Percentiles rank a stretch among this genome's conserved stretches.
Evolutionary conservation across 805 yeast species (phyloP).

Genomic region (Kodamaea hsintzibuensis): DNA sequence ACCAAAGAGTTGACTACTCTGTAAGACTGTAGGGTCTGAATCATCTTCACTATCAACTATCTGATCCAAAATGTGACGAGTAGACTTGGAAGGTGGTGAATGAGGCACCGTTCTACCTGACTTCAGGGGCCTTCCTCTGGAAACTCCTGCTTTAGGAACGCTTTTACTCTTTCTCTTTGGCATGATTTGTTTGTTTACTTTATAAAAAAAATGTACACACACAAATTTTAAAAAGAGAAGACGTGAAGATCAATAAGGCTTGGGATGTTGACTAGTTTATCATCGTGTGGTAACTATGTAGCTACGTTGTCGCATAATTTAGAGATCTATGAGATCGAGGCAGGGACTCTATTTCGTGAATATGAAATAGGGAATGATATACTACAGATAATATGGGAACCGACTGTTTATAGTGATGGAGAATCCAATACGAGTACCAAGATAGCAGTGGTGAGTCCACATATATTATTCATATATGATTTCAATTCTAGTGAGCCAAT

Average conservation of each 20-base stretch:
- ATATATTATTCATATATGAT: conserved; percentile 4
- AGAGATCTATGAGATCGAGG: not conserved
- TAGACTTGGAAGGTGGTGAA: not conserved
- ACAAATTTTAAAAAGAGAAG: too few species aligned
- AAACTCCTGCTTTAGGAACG: not conserved
- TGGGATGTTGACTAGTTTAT: conserved; percentile 10
- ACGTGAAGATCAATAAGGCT: not conserved
- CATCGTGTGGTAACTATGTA: conserved; percentile 22
- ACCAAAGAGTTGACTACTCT: conserved; percentile 15
- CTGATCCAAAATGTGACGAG: not conserved
- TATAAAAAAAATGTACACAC: not conserved
- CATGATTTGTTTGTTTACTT: not conserved
- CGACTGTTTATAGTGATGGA: not conserved
- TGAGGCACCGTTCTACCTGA: not conserved
- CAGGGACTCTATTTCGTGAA: not conserved
- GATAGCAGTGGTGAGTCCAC: conserved; percentile 24
- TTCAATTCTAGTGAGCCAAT: conserved; percentile 23
- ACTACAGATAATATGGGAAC: conserved; percentile 4
- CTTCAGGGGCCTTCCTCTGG: not conserved
- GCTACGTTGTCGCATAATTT: conserved; percentile 13
- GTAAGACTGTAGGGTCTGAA: not conserved
- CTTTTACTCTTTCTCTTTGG: not conserved
- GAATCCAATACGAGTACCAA: conserved; percentile 15
- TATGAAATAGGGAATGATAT: not conserved
- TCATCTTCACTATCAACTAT: conserved; percentile 6